Evolutionary conservation across 768 basidiomycete genomes (phyloP).

Genomic region (Tricholoma hemisulphureum): DNA sequence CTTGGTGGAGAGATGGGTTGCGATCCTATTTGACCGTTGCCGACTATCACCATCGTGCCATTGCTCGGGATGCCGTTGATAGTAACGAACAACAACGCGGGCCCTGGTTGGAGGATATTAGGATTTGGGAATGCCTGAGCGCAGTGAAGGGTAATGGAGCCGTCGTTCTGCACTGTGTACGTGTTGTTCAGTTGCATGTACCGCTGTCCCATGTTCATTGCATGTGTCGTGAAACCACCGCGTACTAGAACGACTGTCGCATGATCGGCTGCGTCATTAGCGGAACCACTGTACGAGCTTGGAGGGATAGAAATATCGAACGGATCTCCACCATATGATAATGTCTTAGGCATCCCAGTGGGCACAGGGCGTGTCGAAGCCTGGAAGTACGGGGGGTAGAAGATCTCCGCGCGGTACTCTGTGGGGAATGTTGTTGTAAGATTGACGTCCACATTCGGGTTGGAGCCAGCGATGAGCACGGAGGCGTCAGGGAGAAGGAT

Average conservation of each 20-base stretch:
- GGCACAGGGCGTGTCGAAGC: conserved; percentile 67
- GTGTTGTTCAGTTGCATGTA: conserved; percentile 81
- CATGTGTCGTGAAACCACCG: conserved; percentile 83
- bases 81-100: conserved; percentile 78
- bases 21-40: conserved; percentile 70
- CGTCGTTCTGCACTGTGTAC: conserved; percentile 76
- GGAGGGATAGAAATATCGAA: conserved; percentile 76
- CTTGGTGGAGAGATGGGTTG: conserved; percentile 54
- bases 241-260: conserved; percentile 77
- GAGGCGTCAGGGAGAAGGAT: conserved; percentile 87
- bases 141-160: conserved; percentile 75
- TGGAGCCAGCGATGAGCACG: conserved; percentile 87
- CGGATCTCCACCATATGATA: conserved; percentile 79
- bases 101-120: conserved; percentile 87
- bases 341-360: conserved; percentile 63
- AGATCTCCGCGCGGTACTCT: conserved; percentile 79
- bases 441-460: conserved; percentile 87
- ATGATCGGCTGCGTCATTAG: conserved; percentile 70
- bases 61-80: conserved; percentile 83
- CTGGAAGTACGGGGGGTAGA: conserved; percentile 89
- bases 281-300: conserved; percentile 61
- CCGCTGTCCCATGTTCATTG: conserved; percentile 88
- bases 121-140: conserved; percentile 82
- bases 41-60: conserved; percentile 74
- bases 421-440: conserved; percentile 63